Evolutionary conservation across 1,139 yeast genomes (phyloP), one percentile per base, ranked within the genome.

Genomic region (Meyerozyma smithsonii): DNA sequence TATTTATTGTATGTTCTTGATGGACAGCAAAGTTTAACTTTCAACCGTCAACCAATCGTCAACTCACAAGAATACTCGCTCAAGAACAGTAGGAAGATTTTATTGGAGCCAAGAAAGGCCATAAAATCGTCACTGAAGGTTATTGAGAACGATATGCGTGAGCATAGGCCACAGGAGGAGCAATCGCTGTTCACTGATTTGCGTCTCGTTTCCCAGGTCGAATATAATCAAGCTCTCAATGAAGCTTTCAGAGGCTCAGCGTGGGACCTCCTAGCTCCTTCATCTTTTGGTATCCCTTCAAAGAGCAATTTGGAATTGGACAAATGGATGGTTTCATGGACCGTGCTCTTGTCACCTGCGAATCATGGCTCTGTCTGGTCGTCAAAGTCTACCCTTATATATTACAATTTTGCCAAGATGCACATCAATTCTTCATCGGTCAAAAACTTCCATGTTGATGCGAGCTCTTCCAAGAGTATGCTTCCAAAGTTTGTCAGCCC

Each of bases 241-340:
- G 77, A 73, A 39, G 81, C 81, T 0, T 79, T 82, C 46, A 66
- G 61, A 35, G 83, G 82, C 1, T 69, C 76, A 42, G 84, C 83
- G 0, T 79, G 84, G 84, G 81, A 74, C 36, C 56, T 81, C 21
- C 55, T 82, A 35, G 66, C 76, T 0, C 88, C 88, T 0, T 63
- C 80, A 1, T 62, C 77, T 0, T 75, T 81, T 51, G 89, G 88
- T 0, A 69, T 82, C 7, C 88, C 88, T 0, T 81, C 84, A 46
- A 77, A 76, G 48, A 73, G 81, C 15, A 82, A 82, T 55, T 61
- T 82, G 45, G 86, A 81, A 43, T 60, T 82, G 35, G 88, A 82
- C 50, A 80, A 77, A 55, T 82, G 89, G 89, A 82, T 82, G 88
- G 87, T 82, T 7, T 81, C 84, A 11, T 82, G 89, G 89, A 80